These are phyloP conservation scores for Blastomyces emzantsi DNA, from an alignment of 2,329 filamentous ascomycete species.

Conservation along the genomic window DNA sequence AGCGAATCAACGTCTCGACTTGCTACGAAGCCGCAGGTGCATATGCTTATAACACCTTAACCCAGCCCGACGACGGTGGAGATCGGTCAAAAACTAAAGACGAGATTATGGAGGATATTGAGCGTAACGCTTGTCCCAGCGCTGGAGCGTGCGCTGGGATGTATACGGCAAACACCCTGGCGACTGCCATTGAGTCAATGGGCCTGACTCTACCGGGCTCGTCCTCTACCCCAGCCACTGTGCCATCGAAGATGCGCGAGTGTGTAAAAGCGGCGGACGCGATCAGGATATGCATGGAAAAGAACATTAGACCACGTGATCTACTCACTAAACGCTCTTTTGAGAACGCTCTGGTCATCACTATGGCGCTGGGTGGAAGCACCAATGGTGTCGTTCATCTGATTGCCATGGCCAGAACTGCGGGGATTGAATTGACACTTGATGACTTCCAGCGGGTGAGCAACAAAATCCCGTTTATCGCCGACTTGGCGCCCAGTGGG, in stretches of 20 bases:
- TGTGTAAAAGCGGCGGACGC: slow-evolving; percentile 71
- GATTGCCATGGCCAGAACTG: slow-evolving; percentile 81
- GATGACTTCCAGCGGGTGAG: slow-evolving; percentile 76
- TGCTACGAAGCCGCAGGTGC: slow-evolving; percentile 85
- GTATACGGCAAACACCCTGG: slow-evolving; percentile 95
- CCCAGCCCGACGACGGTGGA: slow-evolving; percentile 57
- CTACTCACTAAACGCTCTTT: slow-evolving; percentile 72
- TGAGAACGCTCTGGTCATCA: slow-evolving; percentile 81
- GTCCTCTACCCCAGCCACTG: slow-evolving; percentile 70
- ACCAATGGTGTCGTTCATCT: slow-evolving; percentile 87
- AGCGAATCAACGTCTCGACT: slow-evolving; percentile 76
- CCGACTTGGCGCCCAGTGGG: slow-evolving; percentile 74
- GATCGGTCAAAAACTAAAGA: slow-evolving; percentile 58
- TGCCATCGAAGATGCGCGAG: slow-evolving; percentile 76
- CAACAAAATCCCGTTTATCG: slow-evolving; percentile 76
- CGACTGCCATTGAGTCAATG: slow-evolving; percentile 82
- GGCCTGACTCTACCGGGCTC: slow-evolving; percentile 75
- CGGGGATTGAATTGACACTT: slow-evolving; percentile 64
- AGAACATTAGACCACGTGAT: slow-evolving; percentile 70
- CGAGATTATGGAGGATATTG: slow-evolving; percentile 77
- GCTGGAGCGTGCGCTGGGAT: slow-evolving; percentile 80
- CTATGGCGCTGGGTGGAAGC: slow-evolving; percentile 83
- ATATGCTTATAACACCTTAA: slow-evolving; percentile 64
- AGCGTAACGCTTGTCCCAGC: slow-evolving; percentile 66
- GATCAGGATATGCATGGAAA: slow-evolving; percentile 70